Conservation (phyloP, 108 stramenopile species). For the Parmales sp. region DNA sequence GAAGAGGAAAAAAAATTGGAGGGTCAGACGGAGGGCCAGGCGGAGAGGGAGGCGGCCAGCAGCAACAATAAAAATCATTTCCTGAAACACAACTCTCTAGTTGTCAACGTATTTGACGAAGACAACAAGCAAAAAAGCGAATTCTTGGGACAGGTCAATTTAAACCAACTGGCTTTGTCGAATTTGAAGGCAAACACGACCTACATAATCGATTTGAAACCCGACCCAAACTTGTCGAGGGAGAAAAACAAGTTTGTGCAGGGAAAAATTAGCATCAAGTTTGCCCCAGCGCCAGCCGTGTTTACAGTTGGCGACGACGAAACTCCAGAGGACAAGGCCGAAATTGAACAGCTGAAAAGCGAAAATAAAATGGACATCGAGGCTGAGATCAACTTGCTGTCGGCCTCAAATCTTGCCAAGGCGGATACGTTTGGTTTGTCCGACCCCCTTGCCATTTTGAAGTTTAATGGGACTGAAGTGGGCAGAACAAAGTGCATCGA, state of each 20-base stretch:
- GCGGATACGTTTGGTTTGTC: constrained; percentile 25
- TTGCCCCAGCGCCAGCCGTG: too few species aligned
- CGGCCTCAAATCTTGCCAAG: constrained; percentile 23
- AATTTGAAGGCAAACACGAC: neutral
- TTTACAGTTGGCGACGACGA: neutral
- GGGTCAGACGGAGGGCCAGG: too few species aligned
- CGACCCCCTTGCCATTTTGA: constrained; percentile 22
- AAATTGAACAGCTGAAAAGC: neutral
- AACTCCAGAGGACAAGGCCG: neutral
- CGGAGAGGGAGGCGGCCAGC: too few species aligned
- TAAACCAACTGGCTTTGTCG: neutral
- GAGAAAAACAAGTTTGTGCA: constrained; percentile 12
- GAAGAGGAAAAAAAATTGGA: too few species aligned
- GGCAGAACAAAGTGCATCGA: constrained; percentile 19
- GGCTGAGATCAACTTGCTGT: constrained; percentile 12
- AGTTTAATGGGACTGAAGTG: constrained; percentile 17
- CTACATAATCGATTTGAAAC: neutral
- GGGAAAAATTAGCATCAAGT: neutral
- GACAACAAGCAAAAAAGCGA: neutral
- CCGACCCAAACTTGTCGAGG: neutral
- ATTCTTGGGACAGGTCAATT: neutral
- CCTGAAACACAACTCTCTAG: too few species aligned
- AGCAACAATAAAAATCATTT: neutral
- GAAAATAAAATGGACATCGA: neutral
- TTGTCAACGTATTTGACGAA: neutral